Conservation (phyloP, 1,139 yeast species). For the Saccharomycopsis hybrid region DNA sequence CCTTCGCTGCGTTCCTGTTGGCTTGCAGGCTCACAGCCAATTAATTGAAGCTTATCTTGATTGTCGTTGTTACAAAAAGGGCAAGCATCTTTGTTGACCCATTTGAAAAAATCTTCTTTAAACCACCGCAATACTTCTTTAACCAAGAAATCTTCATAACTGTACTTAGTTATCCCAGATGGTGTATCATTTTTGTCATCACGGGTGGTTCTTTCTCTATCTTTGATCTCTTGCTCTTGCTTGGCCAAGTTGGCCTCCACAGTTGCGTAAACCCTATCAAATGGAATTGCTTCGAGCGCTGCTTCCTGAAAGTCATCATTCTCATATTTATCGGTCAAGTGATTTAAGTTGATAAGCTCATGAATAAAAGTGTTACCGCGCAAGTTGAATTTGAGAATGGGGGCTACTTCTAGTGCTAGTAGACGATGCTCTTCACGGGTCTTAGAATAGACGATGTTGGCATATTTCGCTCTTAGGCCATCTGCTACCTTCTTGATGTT, state of each 20-base stretch:
- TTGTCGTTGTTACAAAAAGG: slow-evolving; percentile 40
- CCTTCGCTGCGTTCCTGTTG: slow-evolving; percentile 38
- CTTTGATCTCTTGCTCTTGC: background rate
- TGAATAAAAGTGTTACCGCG: background rate
- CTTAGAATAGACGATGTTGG: slow-evolving; percentile 3
- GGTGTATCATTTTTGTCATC: background rate
- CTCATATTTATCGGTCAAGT: slow-evolving; percentile 3
- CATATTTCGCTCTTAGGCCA: background rate
- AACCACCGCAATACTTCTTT: slow-evolving; percentile 67
- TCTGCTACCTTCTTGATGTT: background rate
- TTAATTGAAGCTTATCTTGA: slow-evolving; percentile 31
- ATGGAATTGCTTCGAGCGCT: slow-evolving; percentile 14
- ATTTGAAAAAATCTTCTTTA: slow-evolving; percentile 70
- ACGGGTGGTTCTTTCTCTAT: background rate
- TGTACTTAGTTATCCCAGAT: background rate
- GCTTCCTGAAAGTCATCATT: slow-evolving; percentile 6
- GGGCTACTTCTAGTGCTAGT: background rate
- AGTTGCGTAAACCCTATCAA: slow-evolving; percentile 10
- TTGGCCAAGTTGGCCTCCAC: slow-evolving; percentile 8
- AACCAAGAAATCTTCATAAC: slow-evolving; percentile 50
- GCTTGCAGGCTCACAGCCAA: slow-evolving; percentile 35
- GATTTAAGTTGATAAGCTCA: slow-evolving; percentile 1
- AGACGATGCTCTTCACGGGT: slow-evolving; percentile 1
- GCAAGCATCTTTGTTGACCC: slow-evolving; percentile 77
- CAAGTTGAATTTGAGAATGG: background rate